These are phyloP conservation scores for Penicillium sp. DNA, from an alignment of 2,329 filamentous ascomycete species.

Conservation along the genomic window DNA sequence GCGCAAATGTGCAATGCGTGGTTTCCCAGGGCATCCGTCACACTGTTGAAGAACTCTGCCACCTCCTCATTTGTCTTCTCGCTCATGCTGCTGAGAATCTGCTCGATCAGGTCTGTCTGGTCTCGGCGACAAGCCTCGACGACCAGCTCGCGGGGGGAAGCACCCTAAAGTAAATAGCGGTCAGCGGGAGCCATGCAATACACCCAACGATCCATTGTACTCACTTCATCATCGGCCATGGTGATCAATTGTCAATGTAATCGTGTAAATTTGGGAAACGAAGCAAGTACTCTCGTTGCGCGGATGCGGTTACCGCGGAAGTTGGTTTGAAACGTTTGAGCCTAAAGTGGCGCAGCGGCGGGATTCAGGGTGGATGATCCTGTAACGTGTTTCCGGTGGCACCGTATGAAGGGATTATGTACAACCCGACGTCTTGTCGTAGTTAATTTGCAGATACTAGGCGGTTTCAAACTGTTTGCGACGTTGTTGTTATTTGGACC, in stretches of 20 bases:
- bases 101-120: slow-evolving; percentile 80
- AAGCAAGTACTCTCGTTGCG: not conserved
- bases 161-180: slow-evolving; percentile 60
- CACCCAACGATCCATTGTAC: not conserved
- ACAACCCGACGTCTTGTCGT: slow-evolving; percentile 3
- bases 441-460: not conserved
- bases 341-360: slow-evolving; percentile 2
- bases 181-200: not conserved
- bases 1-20: slow-evolving; percentile 89
- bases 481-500: slow-evolving; percentile 3
- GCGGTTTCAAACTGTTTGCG: not conserved
- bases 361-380: not conserved
- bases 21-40: slow-evolving; percentile 82
- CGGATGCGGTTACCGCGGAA: slow-evolving; percentile 5
- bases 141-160: slow-evolving; percentile 78
- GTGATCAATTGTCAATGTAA: slow-evolving; percentile 6
- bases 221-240: slow-evolving; percentile 48
- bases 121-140: slow-evolving; percentile 92
- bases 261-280: not conserved
- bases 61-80: slow-evolving; percentile 62
- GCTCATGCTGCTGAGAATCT: slow-evolving; percentile 66
- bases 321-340: slow-evolving; percentile 8
- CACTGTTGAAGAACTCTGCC: slow-evolving; percentile 78
- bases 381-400: not conserved
- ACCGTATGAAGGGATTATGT: slow-evolving; percentile 6